Conservation (phyloP, 129 eudicot genomes). For the Flaveria brownii region DNA sequence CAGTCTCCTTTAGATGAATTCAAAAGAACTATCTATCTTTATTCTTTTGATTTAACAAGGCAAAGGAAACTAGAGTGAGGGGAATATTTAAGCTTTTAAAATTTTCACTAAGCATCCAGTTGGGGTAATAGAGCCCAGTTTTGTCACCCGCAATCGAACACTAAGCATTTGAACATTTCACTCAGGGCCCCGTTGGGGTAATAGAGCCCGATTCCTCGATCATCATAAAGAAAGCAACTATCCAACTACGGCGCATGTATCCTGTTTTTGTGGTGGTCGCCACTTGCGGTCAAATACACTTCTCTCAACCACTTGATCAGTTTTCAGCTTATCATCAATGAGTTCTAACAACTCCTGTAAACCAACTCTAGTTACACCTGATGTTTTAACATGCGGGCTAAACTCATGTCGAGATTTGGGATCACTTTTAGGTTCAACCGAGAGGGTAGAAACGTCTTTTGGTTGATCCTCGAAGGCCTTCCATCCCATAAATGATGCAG, state of each 20-base stretch:
- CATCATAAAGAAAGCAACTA: slow-evolving; percentile 1
- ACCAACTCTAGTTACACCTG: slow-evolving; percentile 84
- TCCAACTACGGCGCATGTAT: slow-evolving; percentile 45
- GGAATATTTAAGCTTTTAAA: too few species aligned
- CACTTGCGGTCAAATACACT: slow-evolving; percentile 67
- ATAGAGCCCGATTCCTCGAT: background rate
- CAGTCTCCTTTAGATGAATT: too few species aligned
- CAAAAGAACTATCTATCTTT: too few species aligned
- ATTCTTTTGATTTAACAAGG: too few species aligned
- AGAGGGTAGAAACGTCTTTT: slow-evolving; percentile 24
- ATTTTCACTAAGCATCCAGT: too few species aligned
- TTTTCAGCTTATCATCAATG: slow-evolving; percentile 63
- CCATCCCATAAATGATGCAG: slow-evolving; percentile 44
- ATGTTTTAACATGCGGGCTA: slow-evolving; percentile 62
- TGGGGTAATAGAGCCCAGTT: too few species aligned
- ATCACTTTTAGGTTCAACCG: slow-evolving; percentile 8
- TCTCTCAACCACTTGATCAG: slow-evolving; percentile 41
- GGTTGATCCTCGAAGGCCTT: slow-evolving; percentile 31
- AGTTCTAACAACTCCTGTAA: slow-evolving; percentile 73
- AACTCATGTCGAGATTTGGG: slow-evolving; percentile 21
- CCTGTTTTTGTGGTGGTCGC: slow-evolving; percentile 71
- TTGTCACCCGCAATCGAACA: too few species aligned
- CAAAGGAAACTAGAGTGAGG: too few species aligned
- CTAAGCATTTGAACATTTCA: too few species aligned
- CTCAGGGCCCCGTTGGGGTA: too few species aligned